phyloP scores from a whole-genome alignment of 2,329 filamentous ascomycete species.

The Epichloe brachyelytri region DNA sequence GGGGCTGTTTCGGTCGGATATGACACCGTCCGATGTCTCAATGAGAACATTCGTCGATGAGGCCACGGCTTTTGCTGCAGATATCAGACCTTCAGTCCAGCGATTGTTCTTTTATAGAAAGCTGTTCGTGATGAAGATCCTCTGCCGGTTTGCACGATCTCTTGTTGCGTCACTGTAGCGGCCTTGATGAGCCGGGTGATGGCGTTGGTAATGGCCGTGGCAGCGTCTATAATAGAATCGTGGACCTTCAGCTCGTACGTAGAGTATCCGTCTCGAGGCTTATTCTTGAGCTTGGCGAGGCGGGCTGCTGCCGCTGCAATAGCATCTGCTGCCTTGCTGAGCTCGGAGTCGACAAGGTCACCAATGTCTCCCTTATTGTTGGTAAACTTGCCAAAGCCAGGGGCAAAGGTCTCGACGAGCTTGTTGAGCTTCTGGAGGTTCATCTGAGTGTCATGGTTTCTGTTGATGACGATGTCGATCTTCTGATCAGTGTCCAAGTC shows the following conservation, averaged over 20 bases:
- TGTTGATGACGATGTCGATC: constrained; percentile 94
- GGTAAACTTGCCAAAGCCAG: constrained; percentile 69
- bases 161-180: constrained; percentile 81
- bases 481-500: constrained; percentile 83
- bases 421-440: constrained; percentile 90
- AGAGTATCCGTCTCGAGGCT: constrained; percentile 88
- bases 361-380: constrained; percentile 76
- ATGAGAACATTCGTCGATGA: constrained; percentile 90
- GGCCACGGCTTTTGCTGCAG: constrained; percentile 91
- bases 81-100: constrained; percentile 97
- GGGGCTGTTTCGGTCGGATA: constrained; percentile 80
- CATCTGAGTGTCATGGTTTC: constrained; percentile 91
- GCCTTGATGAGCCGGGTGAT: constrained; percentile 93
- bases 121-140: constrained; percentile 78
- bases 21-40: constrained; percentile 92
- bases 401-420: constrained; percentile 81
- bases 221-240: constrained; percentile 87
- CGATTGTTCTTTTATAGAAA: constrained; percentile 99
- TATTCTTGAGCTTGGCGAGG: constrained; percentile 84
- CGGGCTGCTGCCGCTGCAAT: constrained; percentile 87
- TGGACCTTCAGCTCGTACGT: constrained; percentile 95
- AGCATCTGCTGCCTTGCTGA: constrained; percentile 87
- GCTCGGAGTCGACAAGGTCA: constrained; percentile 81
- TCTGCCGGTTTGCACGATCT: constrained; percentile 88
- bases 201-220: constrained; percentile 83